Base-by-base conservation (phyloP, 148 eudicot species). In the Nyssa sinensis region DNA sequence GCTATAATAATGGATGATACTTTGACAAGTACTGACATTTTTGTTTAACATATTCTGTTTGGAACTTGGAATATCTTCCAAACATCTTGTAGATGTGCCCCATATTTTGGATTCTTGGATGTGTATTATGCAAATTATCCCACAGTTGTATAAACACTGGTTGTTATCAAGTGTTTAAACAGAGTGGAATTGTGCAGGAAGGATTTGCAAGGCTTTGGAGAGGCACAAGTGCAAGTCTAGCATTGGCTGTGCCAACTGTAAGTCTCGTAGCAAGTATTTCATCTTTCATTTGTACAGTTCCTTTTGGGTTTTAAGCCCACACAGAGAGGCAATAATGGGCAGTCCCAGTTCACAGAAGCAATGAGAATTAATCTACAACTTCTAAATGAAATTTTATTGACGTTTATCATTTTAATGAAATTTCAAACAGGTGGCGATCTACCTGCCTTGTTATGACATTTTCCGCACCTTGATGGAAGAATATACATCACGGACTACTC, bases 151-250 rank as follows among this genome's bases (percentile, higher is more conserved):
- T 62, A 29, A 57, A 17, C 13, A 16, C 30, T 14, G 16, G n/a
- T 0, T 31, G 32, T 80, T 73, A 23, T 76, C 63, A 77, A 49
- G 74, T 74, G 29, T 74, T 77, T 81, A 78, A 77, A 72, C 27
- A 81, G 79, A 77, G 30, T n/a, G 81, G 77, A 30, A 67, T 76
- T 82, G 72, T 90, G 85, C 89, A 93, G 98, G 98, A 94, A 84
- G 98, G 98, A 72, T 70, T 89, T 53, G 64, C 88, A 55, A 84
- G 86, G 80, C 80, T 94, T 60, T 94, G 98, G 98, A 94, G 98
- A 81, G 98, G 98, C 69, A 94, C 98, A 68, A 88, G 78, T 88
- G 98, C 95, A 59, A 91, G 98, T 78, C 77, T 94, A 84, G 92
- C 95, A 30, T 78, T 94, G 81, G 94, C 98, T 51, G 78, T 94